Evolutionary conservation across 139 green algal genomes (phyloP), one percentile per base, ranked within the genome.

Genomic region (Ettlia oleoabundans): DNA sequence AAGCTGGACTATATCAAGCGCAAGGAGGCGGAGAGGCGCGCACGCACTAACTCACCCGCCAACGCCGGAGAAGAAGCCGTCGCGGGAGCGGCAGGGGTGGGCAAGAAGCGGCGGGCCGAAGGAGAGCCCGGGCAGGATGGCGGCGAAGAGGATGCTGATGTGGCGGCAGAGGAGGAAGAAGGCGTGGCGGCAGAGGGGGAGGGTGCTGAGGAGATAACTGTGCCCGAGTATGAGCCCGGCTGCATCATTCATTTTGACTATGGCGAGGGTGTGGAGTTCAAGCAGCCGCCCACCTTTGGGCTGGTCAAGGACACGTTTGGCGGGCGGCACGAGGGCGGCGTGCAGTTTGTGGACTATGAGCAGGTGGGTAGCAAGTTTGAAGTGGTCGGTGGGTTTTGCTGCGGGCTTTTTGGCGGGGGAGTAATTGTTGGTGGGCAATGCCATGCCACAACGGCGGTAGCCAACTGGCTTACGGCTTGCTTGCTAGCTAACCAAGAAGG

Each of bases 1-100:
- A 98, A 98, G 86, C 42, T 82, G 15, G 85, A 84, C 0, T 98
- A 93, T 74, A 55, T 95, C 10, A 64, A 85, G 38, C 74, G 71
- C 35, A 97, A 96, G 86, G 84, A 89, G 38, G 74, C 79, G 32
- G 88, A 94, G 84, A 84, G 93, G 41, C 88, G 92, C 71, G 78
- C 67, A 7, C 81, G 77, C 78, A 53, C 66, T 41, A 78, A 72
- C 26, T 85, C 83, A 62, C 53, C 77, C 32, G 53, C 38, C 2
- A 42, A 47, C 21, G n/a, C 82, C 1, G 32, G n/a, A n/a, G n/a
- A n/a, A n/a, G n/a, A n/a, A n/a, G n/a, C n/a, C n/a, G n/a, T n/a
- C n/a, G n/a, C n/a, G n/a, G n/a, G n/a, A n/a, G n/a, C n/a, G n/a
- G n/a, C n/a, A n/a, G n/a, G n/a, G n/a, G n/a, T 61, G n/a, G 65